Evolutionary conservation across 139 green algal species (phyloP).

Genomic region (Picochlorum sp.): DNA sequence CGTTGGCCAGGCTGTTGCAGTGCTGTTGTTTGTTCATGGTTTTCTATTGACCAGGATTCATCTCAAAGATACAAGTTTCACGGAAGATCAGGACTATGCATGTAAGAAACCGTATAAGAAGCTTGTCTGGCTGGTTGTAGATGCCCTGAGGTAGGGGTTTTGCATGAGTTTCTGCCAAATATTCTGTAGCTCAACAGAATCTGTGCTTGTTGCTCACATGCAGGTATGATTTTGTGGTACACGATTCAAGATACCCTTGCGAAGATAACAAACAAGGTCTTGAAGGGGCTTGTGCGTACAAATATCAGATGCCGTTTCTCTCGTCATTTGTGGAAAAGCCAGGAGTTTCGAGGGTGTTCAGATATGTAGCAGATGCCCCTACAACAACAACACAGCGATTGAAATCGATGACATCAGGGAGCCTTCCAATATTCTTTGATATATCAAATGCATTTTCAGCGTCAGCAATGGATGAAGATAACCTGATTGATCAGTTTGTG

Average conservation of each 20-base stretch:
- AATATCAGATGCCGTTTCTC: conserved; percentile 29
- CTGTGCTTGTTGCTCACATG: not conserved
- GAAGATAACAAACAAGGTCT: not conserved
- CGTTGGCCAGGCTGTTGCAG: conserved; percentile 11
- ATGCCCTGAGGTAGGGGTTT: conserved; percentile 61
- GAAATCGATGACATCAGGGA: conserved; percentile 70
- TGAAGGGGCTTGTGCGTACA: conserved; percentile 7
- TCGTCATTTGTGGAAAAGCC: not conserved
- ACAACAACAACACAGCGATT: conserved; percentile 88
- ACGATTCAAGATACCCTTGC: conserved; percentile 24
- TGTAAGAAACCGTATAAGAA: conserved; percentile 28
- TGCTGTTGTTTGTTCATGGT: conserved; percentile 58
- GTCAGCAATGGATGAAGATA: conserved; percentile 74
- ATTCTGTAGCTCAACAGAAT: no score
- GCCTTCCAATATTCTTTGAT: conserved; percentile 92
- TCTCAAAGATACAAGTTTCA: conserved; percentile 32
- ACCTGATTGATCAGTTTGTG: conserved; percentile 76
- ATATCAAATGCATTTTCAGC: conserved; percentile 77
- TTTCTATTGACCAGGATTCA: conserved; percentile 79
- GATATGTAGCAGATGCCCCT: conserved; percentile 82
- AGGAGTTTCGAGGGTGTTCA: conserved; percentile 3
- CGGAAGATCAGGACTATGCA: not conserved
- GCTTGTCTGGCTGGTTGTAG: conserved; percentile 63
- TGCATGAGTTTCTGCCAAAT: no score
- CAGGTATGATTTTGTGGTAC: conserved; percentile 30